These are phyloP conservation scores for Tricholoma bakamatsutake DNA, from an alignment of 768 basidiomycete species.

Conservation along the genomic window DNA sequence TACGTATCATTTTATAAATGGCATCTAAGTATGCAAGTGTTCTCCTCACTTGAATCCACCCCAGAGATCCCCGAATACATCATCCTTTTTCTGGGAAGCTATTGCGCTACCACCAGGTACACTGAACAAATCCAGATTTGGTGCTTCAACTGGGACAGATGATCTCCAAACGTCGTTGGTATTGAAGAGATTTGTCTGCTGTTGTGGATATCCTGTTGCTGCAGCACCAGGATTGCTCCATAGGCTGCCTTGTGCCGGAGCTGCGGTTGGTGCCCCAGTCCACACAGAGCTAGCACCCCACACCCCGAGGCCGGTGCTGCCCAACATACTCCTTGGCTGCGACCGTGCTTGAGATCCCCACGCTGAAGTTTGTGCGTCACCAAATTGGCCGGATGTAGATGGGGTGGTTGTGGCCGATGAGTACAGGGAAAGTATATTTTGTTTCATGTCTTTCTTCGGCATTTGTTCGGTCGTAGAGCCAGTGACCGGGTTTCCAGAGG, in stretches of 20 bases:
- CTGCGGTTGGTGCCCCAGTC: conserved; percentile 32
- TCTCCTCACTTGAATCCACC: conserved; percentile 67
- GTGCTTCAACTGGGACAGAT: conserved; percentile 20
- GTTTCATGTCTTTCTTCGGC: conserved; percentile 68
- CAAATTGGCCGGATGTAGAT: conserved; percentile 33
- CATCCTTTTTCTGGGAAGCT: conserved; percentile 57
- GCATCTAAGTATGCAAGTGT: neutral
- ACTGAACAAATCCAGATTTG: conserved; percentile 30
- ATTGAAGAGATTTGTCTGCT: conserved; percentile 35
- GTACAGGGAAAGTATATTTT: conserved; percentile 83
- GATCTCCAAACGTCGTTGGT: conserved; percentile 60
- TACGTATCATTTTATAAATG: too few species aligned
- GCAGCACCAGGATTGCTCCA: conserved; percentile 30
- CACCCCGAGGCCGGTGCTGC: conserved; percentile 44
- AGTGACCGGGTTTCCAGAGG: conserved; percentile 9
- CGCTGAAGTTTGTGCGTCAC: conserved; percentile 18
- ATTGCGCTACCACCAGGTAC: conserved; percentile 19
- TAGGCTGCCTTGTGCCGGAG: conserved; percentile 33
- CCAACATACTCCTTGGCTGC: conserved; percentile 46
- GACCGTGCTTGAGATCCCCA: conserved; percentile 23
- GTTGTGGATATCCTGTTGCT: conserved; percentile 17
- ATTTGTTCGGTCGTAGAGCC: conserved; percentile 22
- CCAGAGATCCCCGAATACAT: conserved; percentile 81
- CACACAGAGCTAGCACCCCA: conserved; percentile 71
- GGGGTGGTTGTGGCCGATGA: conserved; percentile 36